Percentiles rank a stretch among this genome's conserved stretches.
Conservation (phyloP, 192 early-diverging fungal species). For the Blastocladiella britannica region DNA sequence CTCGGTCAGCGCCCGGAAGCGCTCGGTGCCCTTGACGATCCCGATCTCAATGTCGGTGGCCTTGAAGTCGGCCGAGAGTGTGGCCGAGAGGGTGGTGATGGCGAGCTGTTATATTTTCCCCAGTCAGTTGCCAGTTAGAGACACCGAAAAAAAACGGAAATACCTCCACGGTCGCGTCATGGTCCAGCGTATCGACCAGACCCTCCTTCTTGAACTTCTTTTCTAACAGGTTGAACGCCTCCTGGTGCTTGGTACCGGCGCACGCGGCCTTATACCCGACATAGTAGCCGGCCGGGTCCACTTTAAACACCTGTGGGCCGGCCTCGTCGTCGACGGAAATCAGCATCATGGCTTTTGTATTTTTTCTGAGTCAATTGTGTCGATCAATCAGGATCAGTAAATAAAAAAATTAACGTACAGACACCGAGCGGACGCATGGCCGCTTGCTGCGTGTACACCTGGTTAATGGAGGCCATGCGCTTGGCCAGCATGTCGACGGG, state of each 20-base stretch:
- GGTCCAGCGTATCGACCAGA: slow-evolving; percentile 30
- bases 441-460: slow-evolving; percentile 98
- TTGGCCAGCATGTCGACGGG: slow-evolving; percentile 91
- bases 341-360: slow-evolving; percentile 92
- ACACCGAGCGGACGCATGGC: slow-evolving; percentile 94
- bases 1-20: slow-evolving; percentile 54
- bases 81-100: slow-evolving; percentile 76
- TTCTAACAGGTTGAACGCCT: slow-evolving; percentile 87
- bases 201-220: slow-evolving; percentile 94
- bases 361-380: no score
- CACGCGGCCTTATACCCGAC: slow-evolving; percentile 90
- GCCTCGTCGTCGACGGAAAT: slow-evolving; percentile 90
- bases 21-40: slow-evolving; percentile 52
- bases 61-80: slow-evolving; percentile 89
- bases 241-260: slow-evolving; percentile 86
- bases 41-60: slow-evolving; percentile 88
- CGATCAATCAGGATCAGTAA: no score
- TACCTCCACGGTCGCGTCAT: slow-evolving; percentile 85
- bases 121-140: not conserved
- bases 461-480: slow-evolving; percentile 92
- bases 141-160: not conserved
- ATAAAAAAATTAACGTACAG: slow-evolving; percentile 31
- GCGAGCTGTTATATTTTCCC: slow-evolving; percentile 42
- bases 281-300: slow-evolving; percentile 95
- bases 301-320: slow-evolving; percentile 94